phyloP scores from a whole-genome alignment of 192 early-diverging fungal genomes.

The Funneliformis mosseae region DNA sequence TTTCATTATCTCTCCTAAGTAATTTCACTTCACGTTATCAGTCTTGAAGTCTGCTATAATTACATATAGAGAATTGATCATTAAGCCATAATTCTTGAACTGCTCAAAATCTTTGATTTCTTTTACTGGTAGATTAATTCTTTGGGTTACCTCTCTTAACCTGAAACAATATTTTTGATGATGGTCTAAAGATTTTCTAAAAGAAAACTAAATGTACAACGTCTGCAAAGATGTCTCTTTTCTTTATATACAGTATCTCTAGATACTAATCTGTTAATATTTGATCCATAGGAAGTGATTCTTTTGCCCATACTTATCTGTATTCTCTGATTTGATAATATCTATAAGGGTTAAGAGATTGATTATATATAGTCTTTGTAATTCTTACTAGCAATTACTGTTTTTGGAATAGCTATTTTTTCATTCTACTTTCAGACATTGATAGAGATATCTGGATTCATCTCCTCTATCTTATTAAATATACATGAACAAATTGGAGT shows the following conservation, averaged over 20 bases:
- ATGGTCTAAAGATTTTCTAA: background rate
- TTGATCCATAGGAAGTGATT: no score
- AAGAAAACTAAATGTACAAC: background rate
- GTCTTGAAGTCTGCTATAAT: background rate
- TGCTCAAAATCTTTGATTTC: background rate
- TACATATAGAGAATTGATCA: conserved; percentile 3
- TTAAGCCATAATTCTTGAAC: background rate
- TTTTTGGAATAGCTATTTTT: no score
- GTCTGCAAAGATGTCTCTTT: background rate
- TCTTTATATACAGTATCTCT: background rate
- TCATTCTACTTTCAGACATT: background rate
- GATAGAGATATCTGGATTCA: no score
- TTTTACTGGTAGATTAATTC: conserved; percentile 9
- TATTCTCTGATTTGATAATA: no score
- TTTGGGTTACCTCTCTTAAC: background rate
- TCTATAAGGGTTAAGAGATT: background rate
- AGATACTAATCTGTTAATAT: background rate
- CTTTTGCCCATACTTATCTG: no score
- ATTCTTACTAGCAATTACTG: no score
- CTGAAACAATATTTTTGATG: background rate
- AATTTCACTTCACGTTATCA: background rate
- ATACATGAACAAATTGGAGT: conserved; percentile 5
- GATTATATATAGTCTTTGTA: conserved; percentile 10
- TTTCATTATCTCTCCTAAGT: no score
- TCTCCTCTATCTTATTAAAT: conserved; percentile 7